A percentile compares a stretch with the other conserved stretches of the same genome.
Evolutionary conservation across 2,329 filamentous ascomycete genomes (phyloP).

Genomic region (Achaetomium macrosporum): DNA sequence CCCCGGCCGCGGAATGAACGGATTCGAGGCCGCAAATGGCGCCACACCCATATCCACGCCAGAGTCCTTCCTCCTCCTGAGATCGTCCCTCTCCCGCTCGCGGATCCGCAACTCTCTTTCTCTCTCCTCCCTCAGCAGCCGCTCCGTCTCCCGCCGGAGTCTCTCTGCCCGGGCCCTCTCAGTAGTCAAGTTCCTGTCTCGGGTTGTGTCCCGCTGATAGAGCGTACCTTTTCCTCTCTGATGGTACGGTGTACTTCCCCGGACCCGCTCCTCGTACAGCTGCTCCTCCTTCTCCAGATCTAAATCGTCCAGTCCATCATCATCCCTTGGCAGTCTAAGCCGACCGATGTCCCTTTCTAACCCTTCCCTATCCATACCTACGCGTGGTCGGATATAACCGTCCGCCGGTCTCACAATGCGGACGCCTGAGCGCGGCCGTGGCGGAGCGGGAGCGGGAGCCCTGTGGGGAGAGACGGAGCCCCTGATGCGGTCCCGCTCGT

Average conservation of each 20-base stretch:
- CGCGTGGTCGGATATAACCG: neutral
- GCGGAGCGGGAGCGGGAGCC: neutral
- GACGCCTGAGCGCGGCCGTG: neutral
- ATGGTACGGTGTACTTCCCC: neutral
- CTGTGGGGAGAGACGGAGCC: neutral
- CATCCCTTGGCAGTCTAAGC: neutral
- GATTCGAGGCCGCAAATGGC: conserved; percentile 1
- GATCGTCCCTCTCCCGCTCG: neutral
- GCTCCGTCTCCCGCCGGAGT: neutral
- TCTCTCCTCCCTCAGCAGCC: neutral
- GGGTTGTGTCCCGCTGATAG: neutral
- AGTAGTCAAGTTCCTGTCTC: neutral
- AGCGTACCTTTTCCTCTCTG: neutral
- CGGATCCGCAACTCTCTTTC: no score
- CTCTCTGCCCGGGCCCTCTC: neutral
- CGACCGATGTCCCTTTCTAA: neutral
- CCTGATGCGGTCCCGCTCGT: neutral
- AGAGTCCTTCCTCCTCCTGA: conserved; percentile 1
- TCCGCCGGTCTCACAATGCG: neutral
- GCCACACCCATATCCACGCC: neutral
- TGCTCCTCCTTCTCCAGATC: neutral
- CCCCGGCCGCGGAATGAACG: conserved; percentile 9
- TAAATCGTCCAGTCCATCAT: neutral
- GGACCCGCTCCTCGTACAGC: neutral
- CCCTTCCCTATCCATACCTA: neutral